Evolutionary conservation across 441 rosid species (phyloP).

Genomic region (Melastoma candidum): DNA sequence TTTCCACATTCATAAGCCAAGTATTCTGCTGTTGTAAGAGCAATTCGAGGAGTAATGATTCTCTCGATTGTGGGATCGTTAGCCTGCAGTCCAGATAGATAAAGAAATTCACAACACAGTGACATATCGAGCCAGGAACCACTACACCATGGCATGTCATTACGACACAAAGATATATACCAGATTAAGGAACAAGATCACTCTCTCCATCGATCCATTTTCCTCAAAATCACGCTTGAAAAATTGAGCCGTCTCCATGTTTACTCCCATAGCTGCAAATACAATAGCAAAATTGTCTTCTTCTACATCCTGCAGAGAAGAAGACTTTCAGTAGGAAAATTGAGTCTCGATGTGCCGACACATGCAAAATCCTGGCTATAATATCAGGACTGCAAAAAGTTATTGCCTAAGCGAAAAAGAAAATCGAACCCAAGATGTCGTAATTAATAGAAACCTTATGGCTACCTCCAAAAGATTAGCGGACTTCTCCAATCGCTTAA

Average conservation of each 20-base stretch:
- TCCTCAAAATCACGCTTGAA: conserved; percentile 99
- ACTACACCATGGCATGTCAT: too few relatives aligned
- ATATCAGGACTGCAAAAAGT: too few relatives aligned
- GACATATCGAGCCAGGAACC: too few relatives aligned
- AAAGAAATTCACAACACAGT: too few relatives aligned
- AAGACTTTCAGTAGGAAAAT: too few relatives aligned
- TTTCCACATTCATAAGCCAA: conserved; percentile 99
- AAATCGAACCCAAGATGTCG: too few relatives aligned
- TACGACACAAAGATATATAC: conserved; percentile 24
- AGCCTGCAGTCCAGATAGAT: conserved; percentile 42
- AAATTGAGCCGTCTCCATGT: conserved; percentile 99
- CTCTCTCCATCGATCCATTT: conserved; percentile 99
- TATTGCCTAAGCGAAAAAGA: too few relatives aligned
- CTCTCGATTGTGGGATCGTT: conserved; percentile 99
- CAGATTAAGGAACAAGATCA: conserved; percentile 90
- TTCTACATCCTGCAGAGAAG: conserved; percentile 43
- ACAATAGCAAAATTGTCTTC: conserved; percentile 99
- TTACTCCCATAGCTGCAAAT: conserved; percentile 99
- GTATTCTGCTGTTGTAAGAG: conserved; percentile 89
- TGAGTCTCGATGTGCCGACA: too few relatives aligned
- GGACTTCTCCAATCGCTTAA: conserved; percentile 86
- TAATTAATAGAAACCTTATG: too few relatives aligned
- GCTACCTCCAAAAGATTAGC: conserved; percentile 60
- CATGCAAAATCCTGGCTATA: too few relatives aligned
- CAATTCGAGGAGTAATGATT: conserved; percentile 91